Percentiles rank a stretch among this genome's conserved stretches.
These are phyloP conservation scores for Populus hybrid DNA, from an alignment of 441 rosid species.

Conservation along the genomic window DNA sequence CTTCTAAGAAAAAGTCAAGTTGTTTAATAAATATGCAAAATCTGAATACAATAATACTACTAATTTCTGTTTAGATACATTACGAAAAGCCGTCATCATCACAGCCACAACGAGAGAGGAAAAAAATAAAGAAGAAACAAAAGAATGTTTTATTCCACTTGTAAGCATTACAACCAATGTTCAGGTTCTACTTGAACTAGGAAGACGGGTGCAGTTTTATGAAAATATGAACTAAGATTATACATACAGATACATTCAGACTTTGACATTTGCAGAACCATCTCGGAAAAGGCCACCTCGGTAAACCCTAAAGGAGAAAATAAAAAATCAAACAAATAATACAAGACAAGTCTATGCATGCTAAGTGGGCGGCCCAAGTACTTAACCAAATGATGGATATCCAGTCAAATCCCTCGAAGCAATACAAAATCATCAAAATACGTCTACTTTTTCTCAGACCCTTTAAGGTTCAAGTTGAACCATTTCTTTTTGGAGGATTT, in stretches of 20 bases:
- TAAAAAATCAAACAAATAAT: conserved; percentile 24
- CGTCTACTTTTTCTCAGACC: conserved; percentile 63
- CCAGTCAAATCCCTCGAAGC: conserved; percentile 15
- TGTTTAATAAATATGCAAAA: not conserved
- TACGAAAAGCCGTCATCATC: not conserved
- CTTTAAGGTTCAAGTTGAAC: conserved; percentile 86
- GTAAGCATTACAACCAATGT: conserved; percentile 2
- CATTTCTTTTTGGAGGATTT: conserved; percentile 87
- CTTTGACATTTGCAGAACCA: not conserved
- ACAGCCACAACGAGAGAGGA: not conserved
- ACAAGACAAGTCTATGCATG: conserved; percentile 26
- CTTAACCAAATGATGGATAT: not conserved
- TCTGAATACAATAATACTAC: not conserved
- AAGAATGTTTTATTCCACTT: conserved; percentile 1
- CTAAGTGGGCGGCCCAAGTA: conserved; percentile 3
- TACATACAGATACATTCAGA: conserved; percentile 10
- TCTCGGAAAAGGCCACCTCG: conserved; percentile 7
- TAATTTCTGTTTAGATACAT: not conserved
- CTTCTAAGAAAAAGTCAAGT: not conserved
- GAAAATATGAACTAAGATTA: conserved; percentile 15
- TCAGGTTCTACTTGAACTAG: not conserved
- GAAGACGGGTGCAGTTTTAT: not conserved
- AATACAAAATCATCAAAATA: conserved; percentile 17
- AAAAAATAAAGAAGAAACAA: not conserved
- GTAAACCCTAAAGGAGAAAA: conserved; percentile 2